Conservation (phyloP, 192 early-diverging fungal genomes). For the Coemansia brasiliensis region DNA sequence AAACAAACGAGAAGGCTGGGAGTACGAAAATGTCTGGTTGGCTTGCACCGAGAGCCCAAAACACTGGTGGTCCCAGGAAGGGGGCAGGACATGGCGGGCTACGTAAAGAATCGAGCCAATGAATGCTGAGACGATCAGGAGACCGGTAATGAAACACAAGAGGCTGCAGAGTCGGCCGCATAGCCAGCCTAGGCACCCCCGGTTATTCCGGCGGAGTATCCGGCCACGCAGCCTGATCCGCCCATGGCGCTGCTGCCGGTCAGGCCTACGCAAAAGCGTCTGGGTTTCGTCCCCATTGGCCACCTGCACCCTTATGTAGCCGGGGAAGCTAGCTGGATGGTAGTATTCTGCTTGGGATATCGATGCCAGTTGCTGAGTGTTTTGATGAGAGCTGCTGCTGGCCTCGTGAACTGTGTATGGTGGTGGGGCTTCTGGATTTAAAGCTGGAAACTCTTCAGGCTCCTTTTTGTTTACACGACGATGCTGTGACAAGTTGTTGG, state of each 20-base stretch:
- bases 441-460: slow-evolving; percentile 31
- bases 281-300: slow-evolving; percentile 25
- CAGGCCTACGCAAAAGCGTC: slow-evolving; percentile 5
- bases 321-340: slow-evolving; percentile 50
- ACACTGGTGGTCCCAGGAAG: slow-evolving; percentile 25
- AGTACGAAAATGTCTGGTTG: slow-evolving; percentile 14
- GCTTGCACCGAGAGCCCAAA: slow-evolving; percentile 6
- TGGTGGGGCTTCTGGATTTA: slow-evolving; percentile 12
- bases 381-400: too few species aligned
- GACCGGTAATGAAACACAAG: slow-evolving; percentile 18
- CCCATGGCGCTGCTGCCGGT: background rate
- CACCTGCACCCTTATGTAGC: slow-evolving; percentile 36
- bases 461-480: background rate
- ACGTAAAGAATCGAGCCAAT: slow-evolving; percentile 7
- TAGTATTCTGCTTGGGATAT: slow-evolving; percentile 21
- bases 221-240: background rate
- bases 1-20: background rate
- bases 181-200: slow-evolving; percentile 5
- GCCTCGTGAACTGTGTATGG: slow-evolving; percentile 7
- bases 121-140: slow-evolving; percentile 7
- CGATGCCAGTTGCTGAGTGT: background rate
- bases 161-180: slow-evolving; percentile 19
- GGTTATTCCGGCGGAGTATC: background rate
- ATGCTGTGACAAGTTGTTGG: background rate
- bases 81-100: slow-evolving; percentile 8